Evolutionary conservation across 768 basidiomycete genomes (phyloP), one percentile per base, ranked within the genome.

Genomic region (Myochromella boudieri): DNA sequence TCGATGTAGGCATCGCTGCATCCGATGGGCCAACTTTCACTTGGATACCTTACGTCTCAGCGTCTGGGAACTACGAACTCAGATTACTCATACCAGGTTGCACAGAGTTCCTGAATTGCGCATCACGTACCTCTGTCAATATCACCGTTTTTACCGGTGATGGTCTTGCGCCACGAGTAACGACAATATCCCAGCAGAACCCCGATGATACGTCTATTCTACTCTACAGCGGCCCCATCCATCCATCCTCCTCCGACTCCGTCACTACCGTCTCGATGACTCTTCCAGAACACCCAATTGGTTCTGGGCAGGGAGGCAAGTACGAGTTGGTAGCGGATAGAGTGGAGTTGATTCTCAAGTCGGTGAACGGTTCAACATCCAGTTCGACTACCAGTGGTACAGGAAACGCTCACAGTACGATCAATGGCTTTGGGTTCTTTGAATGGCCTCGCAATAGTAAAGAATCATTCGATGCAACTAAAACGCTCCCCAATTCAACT

Each of bases 31-130:
- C 97, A 11, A 83, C 77, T 27, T 81, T 95, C 61, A 94, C 89
- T 0, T 97, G 91, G 86, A 77, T 81, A 65, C 95, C 95, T 0
- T 93, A 91, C 58, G 85, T 98, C n/a, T 91, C 91, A 0, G 86
- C 90, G 8, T 77, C 88, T 2, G 97, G 94, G 25, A 69, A 80
- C 49, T 99, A 99, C 66, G 80, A 85, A 32, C 74, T 98, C 53
- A 88, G 85, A 65, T 61, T 98, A 32, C 75, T 90, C 34, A 77
- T 95, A 12, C 97, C 97, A 0, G 95, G 95, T 10, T 99, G 97
- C 67, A 69, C 72, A 3, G 68, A 82, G 46, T 79, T 93, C 58
- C 81, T 85, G 51, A 88, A 95, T 58, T 99, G 97, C 60, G 72
- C 66, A 12, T 65, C 72, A 20, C 84, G 97, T 12, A 97, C 95